Evolutionary conservation across 106 monocot genomes (phyloP), one percentile per base, ranked within the genome.

Genomic region (Platanthera zijinensis): DNA sequence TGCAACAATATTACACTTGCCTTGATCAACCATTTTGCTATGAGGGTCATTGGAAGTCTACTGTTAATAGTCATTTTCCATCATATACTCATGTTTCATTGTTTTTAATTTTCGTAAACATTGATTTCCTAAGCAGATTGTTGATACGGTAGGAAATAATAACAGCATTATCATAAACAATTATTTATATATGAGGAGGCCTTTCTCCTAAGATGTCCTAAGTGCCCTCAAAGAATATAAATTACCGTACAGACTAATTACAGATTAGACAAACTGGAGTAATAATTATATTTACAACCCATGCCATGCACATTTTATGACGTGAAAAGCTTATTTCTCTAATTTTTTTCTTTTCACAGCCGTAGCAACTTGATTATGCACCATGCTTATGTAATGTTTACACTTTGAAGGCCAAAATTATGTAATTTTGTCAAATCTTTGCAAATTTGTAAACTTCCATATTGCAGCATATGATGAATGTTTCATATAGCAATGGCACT

Each of bases 401-500:
- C 66, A 66, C 10, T 32, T 32, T 32, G 32, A 11, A 12, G 12
- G 21, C 59, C 21, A 19, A 3, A 56, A n/a, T 54, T 57, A 61
- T 12, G 66, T 66, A 66, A 12, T 70, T 69, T 70, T 48, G 1
- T 70, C 46, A 70, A 70, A 5, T 47, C n/a, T 48, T 70, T 66
- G 46, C 48, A 69, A 46, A 47, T 48, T 48, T 39, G 45, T 7
- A 47, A 70, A 17, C 47, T 70, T 39, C 32, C 45, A 17, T 12
- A 7, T 70, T 70, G 8, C 48, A 15, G 3, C 2, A 48, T 48
- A 5, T 10, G 0, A 10, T 22, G 14, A 51, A 72, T 6, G 50
- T 72, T 72, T 10, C 11, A 51, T 72, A 21, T 21, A 72, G 18
- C 51, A 21, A 1, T 8, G 74, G 13, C 64, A 74, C 76, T 77